Conservation (phyloP, 1,284 basidiomycete species). For the Naganishia cerealis region DNA sequence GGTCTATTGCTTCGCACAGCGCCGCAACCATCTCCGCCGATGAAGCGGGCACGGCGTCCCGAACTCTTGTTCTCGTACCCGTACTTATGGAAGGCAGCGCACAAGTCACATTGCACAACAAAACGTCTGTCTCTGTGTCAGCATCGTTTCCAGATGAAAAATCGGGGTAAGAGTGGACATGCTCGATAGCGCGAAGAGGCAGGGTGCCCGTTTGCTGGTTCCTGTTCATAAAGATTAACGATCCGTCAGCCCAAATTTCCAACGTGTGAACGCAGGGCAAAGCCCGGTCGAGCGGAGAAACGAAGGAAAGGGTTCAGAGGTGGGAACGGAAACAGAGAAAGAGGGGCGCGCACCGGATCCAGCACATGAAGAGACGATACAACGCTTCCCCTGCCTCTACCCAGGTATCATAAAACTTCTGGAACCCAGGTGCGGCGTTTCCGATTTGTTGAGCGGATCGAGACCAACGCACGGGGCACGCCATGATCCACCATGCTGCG, state of each 20-base stretch:
- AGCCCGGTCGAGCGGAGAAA: no score
- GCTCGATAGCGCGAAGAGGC: slow-evolving; percentile 6
- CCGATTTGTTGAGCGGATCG: neutral
- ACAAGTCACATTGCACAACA: neutral
- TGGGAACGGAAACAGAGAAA: neutral
- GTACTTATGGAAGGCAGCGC: neutral
- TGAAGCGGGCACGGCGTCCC: neutral
- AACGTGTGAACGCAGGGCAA: neutral
- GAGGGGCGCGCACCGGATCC: slow-evolving; percentile 11
- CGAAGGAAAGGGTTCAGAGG: neutral
- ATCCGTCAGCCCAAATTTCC: neutral
- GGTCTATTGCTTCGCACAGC: neutral
- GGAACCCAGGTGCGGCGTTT: neutral
- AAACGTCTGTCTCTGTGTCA: neutral
- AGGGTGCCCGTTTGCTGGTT: slow-evolving; percentile 15
- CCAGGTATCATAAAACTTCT: slow-evolving; percentile 6
- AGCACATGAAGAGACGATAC: slow-evolving; percentile 15
- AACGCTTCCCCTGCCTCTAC: slow-evolving; percentile 9
- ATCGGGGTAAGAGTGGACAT: slow-evolving; percentile 12
- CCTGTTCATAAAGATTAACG: neutral
- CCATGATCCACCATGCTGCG: slow-evolving; percentile 16
- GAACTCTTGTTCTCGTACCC: neutral
- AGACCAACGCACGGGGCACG: neutral
- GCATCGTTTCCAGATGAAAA: neutral
- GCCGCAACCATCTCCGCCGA: neutral